Evolutionary conservation across 2,329 filamentous ascomycete species (phyloP), one percentile per base, ranked within the genome.

Genomic region (Boeremia lycopersici): DNA sequence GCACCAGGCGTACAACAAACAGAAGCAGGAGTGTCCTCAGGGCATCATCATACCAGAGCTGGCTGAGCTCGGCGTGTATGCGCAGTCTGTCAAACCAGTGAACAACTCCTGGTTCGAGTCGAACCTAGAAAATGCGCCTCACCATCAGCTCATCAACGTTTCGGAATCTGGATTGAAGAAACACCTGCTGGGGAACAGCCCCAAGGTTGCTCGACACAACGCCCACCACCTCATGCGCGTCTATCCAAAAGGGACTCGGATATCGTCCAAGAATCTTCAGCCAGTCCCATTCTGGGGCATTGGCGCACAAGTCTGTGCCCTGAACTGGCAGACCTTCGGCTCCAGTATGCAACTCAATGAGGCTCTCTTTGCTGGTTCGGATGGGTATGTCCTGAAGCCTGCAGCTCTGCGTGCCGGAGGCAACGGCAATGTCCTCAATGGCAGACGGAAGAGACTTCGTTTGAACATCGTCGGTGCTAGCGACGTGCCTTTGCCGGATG

Each of bases 261-360:
- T 89, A 68, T 84, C 83, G 0, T 89, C 86, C 2, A 81, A 79
- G 31, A 89, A 89, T 65, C 79, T 89, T 2, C 79, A 80, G 48
- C 86, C 85, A 0, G 80, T 86, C 0, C 79, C 81, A 0, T 89
- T 87, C 68, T 89, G 87, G 87, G 85, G 80, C 6, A 69, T 88
- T 4, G 87, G 87, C 1, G 86, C 86, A 2, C 87, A 89, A 63
- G 86, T 89, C 41, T 88, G 85, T 67, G 87, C 87, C 3, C 78
- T 89, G 47, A 89, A 89, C 73, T 87, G 86, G 84, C 87, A 89
- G 65, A 87, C 82, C 0, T 89, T 88, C 60, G 85, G 85, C 30
- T 81, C 82, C 6, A 81, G 81, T 64, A 86, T 87, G 76, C 87
- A 89, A 70, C 77, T 89, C 60, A 89, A 89, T 67, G 86, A 88